Evolutionary conservation across 208 protist genomes (phyloP), one percentile per base, ranked within the genome.

Genomic region (Angomonas ambiguus): DNA sequence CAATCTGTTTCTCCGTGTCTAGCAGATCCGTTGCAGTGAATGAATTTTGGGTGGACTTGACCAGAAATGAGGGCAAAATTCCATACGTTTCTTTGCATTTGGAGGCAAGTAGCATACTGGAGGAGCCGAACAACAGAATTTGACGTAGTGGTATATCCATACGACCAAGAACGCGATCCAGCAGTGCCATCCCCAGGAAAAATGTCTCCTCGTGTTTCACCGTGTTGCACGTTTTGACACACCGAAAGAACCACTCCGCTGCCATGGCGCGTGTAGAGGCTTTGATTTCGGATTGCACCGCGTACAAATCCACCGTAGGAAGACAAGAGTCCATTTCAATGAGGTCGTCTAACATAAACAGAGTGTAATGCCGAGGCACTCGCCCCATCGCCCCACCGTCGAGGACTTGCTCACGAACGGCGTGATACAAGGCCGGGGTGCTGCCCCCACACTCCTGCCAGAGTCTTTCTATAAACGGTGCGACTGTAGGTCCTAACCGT

Each of bases 21-120:
- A 84, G 58, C 10, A 96, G 62, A n/a, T 79, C 69, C 2, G 78
- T 77, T 27, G 77, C 51, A 0, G 77, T 85, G 62, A 98, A 98
- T 10, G 93, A 91, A 41, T 97, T 88, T 24, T 24, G 30, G 6
- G 56, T 38, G 6, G 25, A 22, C 57, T 93, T 94, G 33, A 97
- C 87, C 18, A 98, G 82, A 35, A 98, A 94, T 24, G 96, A 84
- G 3, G 79, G 67, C 3, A 98, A 67, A 27, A 87, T 67, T n/a
- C 94, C 67, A 80, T 96, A 98, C 62, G 98, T 98, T 74, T 99
- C 98, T 69, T 99, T 98, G 76, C 94, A 98, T 88, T 99, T 99
- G 33, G 94, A 92, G 18, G 98, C 98, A 16, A 99, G 78, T 31
- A 99, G 69, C 35, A 99, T 91, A 4, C 92, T 75, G 1, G 96